Evolutionary conservation across 2,329 filamentous ascomycete species (phyloP), one percentile per base, ranked within the genome.

Genomic region (Ascochyta pisi): DNA sequence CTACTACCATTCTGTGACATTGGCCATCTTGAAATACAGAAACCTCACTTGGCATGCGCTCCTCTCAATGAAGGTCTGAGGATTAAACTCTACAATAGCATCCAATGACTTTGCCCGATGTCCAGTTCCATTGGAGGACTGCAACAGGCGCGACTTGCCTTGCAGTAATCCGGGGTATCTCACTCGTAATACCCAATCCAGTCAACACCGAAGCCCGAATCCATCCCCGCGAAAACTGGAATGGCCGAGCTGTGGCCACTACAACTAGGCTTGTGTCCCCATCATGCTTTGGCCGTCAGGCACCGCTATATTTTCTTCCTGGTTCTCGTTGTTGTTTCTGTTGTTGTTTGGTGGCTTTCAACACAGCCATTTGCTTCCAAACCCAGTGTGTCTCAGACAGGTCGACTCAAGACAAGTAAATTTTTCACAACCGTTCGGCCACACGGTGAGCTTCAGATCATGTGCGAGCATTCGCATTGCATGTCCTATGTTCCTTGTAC

Each of bases 321-420:
- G 22, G 9, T 38, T 24, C 5, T 38, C 23, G 37, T 34, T 41
- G 19, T 27, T 47, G 9, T 37, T 48, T 50, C 33, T 41, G 24
- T 41, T 15, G 15, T 41, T 26, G 39, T 27, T 26, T 3, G 26
- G 6, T 53, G 26, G 39, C 43, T 49, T 40, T 53, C 49, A 27
- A 37, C 63, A 63, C 62, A 60, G 37, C 57, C 61, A 50, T 55
- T 43, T 9, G 38, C 34, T 58, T 37, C 57, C 55, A 70, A 60
- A 74, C 70, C 47, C 46, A 53, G 24, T 45, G 48, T 45, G 71
- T 74, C 62, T 71, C 69, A 62, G 43, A 35, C 37, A 37, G 29
- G 38, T 45, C 46, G 31, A 50, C 23, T 40, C 61, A 54, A 60
- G 48, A 52, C 54, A 40, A 39, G 13, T 39, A 47, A 48, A 50